phyloP scores from a whole-genome alignment of 2,329 filamentous ascomycete species.

The Mycosphaerella arachidis region DNA sequence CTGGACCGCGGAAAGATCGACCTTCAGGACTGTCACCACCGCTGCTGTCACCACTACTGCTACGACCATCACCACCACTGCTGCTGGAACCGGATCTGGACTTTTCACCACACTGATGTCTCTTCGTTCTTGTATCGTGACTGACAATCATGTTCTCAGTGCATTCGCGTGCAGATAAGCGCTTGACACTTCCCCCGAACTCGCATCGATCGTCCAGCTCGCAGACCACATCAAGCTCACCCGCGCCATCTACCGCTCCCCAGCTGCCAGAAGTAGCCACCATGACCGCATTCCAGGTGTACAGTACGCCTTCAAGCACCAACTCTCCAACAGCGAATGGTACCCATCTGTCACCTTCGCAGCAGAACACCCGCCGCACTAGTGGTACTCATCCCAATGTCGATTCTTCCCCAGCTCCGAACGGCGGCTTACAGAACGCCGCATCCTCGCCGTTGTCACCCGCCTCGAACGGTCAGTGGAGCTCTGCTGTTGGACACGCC shows the following conservation, averaged over 20 bases:
- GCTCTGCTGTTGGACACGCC: constrained; percentile 65
- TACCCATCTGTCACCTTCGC: constrained; percentile 14
- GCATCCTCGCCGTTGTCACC: constrained; percentile 16
- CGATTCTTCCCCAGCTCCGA: constrained; percentile 10
- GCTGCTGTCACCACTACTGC: not conserved
- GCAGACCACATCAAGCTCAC: not conserved
- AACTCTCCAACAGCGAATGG: constrained; percentile 10
- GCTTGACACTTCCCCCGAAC: not conserved
- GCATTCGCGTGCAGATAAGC: not conserved
- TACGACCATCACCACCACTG: not conserved
- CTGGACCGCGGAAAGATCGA: not conserved
- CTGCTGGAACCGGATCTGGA: not conserved
- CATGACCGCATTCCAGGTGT: constrained; percentile 14
- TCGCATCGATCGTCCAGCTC: not conserved
- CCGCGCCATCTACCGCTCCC: not conserved
- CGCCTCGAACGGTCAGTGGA: constrained; percentile 45
- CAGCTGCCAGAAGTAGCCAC: constrained; percentile 9
- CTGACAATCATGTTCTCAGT: not conserved
- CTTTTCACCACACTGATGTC: not conserved
- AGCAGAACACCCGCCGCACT: constrained; percentile 16
- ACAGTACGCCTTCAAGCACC: constrained; percentile 6
- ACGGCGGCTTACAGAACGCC: constrained; percentile 9
- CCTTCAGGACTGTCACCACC: not conserved
- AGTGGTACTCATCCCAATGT: constrained; percentile 2
- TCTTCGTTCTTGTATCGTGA: not conserved